A percentile compares a stretch with the other conserved stretches of the same genome.
phyloP scores from a whole-genome alignment of 371 early-diverging fungal species.

The Lichtheimia ramosa region DNA sequence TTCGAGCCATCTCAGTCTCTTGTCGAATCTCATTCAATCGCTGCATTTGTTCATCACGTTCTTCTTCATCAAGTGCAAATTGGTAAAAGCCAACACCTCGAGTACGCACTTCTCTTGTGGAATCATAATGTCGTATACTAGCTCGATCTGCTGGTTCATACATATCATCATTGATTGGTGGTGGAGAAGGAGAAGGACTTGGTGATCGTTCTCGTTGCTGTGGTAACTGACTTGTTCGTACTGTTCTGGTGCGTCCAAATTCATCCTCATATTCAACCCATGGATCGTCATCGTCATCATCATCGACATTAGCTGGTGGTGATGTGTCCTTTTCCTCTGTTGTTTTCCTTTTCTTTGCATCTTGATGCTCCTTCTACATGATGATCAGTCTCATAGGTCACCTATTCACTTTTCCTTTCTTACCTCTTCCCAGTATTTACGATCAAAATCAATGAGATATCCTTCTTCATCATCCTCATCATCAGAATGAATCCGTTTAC shows the following conservation, averaged over 20 bases:
- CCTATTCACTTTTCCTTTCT: conserved; percentile 30
- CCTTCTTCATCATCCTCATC: conserved; percentile 31
- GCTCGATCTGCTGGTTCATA: conserved; percentile 26
- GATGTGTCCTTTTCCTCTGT: conserved; percentile 5
- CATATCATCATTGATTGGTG: conserved; percentile 7
- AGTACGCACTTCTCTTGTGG: conserved; percentile 62
- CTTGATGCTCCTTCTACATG: conserved; percentile 8
- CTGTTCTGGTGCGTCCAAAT: conserved; percentile 76
- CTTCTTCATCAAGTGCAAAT: conserved; percentile 70
- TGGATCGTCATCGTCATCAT: conserved; percentile 56
- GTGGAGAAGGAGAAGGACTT: conserved; percentile 3
- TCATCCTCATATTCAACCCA: conserved; percentile 83
- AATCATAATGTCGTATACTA: conserved; percentile 53
- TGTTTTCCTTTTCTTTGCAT: conserved; percentile 15
- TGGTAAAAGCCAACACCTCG: conserved; percentile 76
- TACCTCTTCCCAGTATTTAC: conserved; percentile 42
- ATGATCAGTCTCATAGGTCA: not conserved
- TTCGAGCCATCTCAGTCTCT: conserved; percentile 51
- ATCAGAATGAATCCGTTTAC: conserved; percentile 28
- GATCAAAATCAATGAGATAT: conserved; percentile 53
- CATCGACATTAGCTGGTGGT: not conserved
- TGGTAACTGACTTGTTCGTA: conserved; percentile 66
- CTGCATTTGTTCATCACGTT: conserved; percentile 64
- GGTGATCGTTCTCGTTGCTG: conserved; percentile 9
- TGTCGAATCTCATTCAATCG: conserved; percentile 60